Conservation (phyloP, 345 rosid species). For the Microthlaspi erraticum region DNA sequence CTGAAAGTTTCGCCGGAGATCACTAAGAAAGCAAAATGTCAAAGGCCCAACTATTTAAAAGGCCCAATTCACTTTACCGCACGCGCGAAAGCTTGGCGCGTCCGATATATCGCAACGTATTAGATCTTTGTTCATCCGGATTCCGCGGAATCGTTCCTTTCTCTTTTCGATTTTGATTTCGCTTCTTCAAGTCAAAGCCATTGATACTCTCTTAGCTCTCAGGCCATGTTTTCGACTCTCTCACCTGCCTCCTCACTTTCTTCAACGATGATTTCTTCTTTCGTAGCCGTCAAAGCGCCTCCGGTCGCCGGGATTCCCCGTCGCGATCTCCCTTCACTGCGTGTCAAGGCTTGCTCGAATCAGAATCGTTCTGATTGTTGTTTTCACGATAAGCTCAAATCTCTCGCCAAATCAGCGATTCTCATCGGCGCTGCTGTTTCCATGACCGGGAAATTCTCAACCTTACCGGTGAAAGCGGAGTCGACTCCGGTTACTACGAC, state of each 20-base stretch:
- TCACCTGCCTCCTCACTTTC: slow-evolving; percentile 34
- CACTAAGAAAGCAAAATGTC: background rate
- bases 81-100: background rate
- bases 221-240: slow-evolving; percentile 47
- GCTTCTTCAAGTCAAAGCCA: slow-evolving; percentile 6
- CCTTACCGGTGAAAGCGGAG: slow-evolving; percentile 62
- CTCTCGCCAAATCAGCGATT: slow-evolving; percentile 58
- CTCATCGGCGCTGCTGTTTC: slow-evolving; percentile 60
- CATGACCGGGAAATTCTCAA: slow-evolving; percentile 50
- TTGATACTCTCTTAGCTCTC: slow-evolving; percentile 2
- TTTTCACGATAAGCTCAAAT: slow-evolving; percentile 47
- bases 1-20: slow-evolving; percentile 14
- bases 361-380: slow-evolving; percentile 18
- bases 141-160: background rate
- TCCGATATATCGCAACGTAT: background rate
- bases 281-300: slow-evolving; percentile 39
- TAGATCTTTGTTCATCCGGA: slow-evolving; percentile 16
- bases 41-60: background rate
- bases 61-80: background rate
- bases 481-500: slow-evolving; percentile 50
- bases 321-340: slow-evolving; percentile 27
- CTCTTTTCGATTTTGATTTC: slow-evolving; percentile 17
- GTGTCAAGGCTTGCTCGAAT: slow-evolving; percentile 43
- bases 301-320: slow-evolving; percentile 39
- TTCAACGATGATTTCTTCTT: slow-evolving; percentile 36